Base-by-base conservation (phyloP, 345 rosid species). In the Zanthoxylum bungeanum region DNA sequence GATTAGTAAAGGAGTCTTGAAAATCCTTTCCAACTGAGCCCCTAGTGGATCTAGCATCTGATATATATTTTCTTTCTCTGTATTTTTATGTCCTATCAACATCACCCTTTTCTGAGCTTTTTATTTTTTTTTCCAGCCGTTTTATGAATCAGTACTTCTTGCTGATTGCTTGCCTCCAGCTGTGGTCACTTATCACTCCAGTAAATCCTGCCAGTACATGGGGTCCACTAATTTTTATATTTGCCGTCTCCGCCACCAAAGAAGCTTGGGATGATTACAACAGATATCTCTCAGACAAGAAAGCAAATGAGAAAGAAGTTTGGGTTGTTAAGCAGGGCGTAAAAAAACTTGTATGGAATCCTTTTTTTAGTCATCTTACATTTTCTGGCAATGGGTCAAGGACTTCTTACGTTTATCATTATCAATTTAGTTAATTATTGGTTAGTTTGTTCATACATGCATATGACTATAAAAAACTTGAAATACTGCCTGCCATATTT, bases 241-340 rank as follows among this genome's bases (percentile, higher is more conserved):
- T 95, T 80, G 91, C 99, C 0, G 94, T 95, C 72, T 95, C 99
- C 2, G 98, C 99, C 37, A 79, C 97, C 47, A 95, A 95, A 85
- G 99, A 95, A 85, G 99, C 99, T 66, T 95, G 99, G 99, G 99
- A 95, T 88, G 99, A 95, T 82, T 95, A 95, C 80, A 92, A 92
- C 68, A 85, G 98, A 84, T 92, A 84, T 80, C 85, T 92, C 27
- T 95, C 97, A 5, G 99, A 95, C 83, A 91, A 89, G 87, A 92
- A 89, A 85, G 98, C 97, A 17, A 95, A 95, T 77, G 96, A 91
- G 88, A 95, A 88, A 86, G 87, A 86, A 85, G 94, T 95, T 42
- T 95, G 99, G 99, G 76, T 95, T 83, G 98, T 87, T 56, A 82
- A 74, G 78, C 83, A 86, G 33, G 97, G 94, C 69, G 75, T 79